Conservation (phyloP, 2,329 filamentous ascomycete genomes). For the Xylaria sp. region DNA sequence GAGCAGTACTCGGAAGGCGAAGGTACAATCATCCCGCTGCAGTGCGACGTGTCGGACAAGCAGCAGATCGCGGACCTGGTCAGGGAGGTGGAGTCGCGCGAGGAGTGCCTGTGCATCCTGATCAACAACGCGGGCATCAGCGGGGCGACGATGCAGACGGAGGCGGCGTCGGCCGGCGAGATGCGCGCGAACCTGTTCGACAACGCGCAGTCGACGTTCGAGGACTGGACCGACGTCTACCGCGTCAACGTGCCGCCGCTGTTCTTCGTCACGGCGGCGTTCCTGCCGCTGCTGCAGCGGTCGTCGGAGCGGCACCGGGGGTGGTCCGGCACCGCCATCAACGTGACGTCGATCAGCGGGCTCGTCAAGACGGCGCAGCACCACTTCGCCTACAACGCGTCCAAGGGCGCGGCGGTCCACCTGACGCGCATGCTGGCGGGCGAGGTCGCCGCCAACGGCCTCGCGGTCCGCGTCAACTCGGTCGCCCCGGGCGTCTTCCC, state of each 20-base stretch:
- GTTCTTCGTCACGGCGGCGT: conserved; percentile 65
- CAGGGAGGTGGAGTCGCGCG: conserved; percentile 56
- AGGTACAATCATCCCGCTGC: conserved; percentile 61
- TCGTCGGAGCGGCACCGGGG: conserved; percentile 45
- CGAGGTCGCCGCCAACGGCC: conserved; percentile 60
- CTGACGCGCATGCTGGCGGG: conserved; percentile 65
- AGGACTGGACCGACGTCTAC: conserved; percentile 74
- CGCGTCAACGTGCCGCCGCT: conserved; percentile 74
- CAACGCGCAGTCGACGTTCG: conserved; percentile 56
- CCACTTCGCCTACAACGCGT: conserved; percentile 67
- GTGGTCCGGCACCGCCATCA: conserved; percentile 64
- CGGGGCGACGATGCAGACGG: conserved; percentile 57
- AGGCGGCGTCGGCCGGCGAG: conserved; percentile 52
- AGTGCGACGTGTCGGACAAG: conserved; percentile 65
- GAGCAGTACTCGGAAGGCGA: conserved; percentile 58
- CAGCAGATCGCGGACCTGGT: conserved; percentile 60
- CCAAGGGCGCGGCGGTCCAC: conserved; percentile 67
- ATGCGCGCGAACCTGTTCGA: conserved; percentile 70
- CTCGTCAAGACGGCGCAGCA: conserved; percentile 65
- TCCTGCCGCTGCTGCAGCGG: conserved; percentile 64
- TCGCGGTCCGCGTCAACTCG: conserved; percentile 70
- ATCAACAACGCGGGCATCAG: conserved; percentile 71
- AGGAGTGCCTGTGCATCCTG: conserved; percentile 64
- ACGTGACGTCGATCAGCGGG: conserved; percentile 70
- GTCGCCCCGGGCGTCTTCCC: conserved; percentile 74